Base-by-base conservation (phyloP, 345 rosid genomes). In the Aegle marmelos region DNA sequence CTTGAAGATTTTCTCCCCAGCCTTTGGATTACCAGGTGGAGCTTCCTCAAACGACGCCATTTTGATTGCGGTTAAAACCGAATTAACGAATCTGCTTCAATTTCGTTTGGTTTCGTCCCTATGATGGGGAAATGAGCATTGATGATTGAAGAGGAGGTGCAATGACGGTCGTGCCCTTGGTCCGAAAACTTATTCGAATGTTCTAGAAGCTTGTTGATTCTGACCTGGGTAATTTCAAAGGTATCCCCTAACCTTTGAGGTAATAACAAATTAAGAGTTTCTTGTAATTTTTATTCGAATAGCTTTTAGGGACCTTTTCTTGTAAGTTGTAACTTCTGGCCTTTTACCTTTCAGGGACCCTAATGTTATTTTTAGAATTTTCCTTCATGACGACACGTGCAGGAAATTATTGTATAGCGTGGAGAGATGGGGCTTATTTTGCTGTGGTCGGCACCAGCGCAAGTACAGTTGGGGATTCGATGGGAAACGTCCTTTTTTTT, bases 1-100 rank as follows among this genome's bases (percentile, higher is more conserved):
- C 84, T 77, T 86, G 81, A 91, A 89, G 84, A 89, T 88, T 86
- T 91, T 91, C 86, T 91, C 93, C 56, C 92, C 92, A 34, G 88
- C 83, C 68, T 86, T 88, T 1, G 85, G 10, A 79, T 89, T 30
- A n/a, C 90, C 93, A 3, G 91, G 88, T 16, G 91, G 95, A 33
- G 93, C 92, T 82, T 91, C 83, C 9, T 80, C 86, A 28, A 91
- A 91, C 36, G 92, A 79, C 81, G 92, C 91, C 92, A 89, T 89
- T 81, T 78, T 61, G 3, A 45, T 39, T 34, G 50, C 25, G 30
- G 63, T 54, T 31, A 8, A 19, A 28, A 48, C 28, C 59, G 10
- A 48, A 48, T 69, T 48, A 21, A 70, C 24, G n/a, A 21, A 17
- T 21, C 56, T 27, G 27, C 25, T 39, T 24, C 24, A 24, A 68